Conservation (phyloP, 2,329 filamentous ascomycete species). For the Paecilomyces fulvus region DNA sequence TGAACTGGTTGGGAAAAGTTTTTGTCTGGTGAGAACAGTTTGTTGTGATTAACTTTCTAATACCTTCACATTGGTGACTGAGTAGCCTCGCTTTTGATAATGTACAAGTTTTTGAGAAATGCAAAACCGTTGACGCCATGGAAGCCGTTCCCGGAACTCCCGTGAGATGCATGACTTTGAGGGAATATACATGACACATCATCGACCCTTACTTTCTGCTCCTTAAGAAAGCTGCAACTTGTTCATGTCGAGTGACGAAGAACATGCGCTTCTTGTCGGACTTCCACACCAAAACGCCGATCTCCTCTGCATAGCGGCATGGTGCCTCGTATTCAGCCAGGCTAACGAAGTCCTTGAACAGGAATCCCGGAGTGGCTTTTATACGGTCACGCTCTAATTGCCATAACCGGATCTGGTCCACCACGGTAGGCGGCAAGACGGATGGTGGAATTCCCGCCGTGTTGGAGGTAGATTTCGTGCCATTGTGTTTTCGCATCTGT, state of each 20-base stretch:
- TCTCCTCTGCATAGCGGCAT: conserved; percentile 66
- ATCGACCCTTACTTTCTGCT: conserved; percentile 39
- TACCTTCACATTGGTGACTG: neutral
- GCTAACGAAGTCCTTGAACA: conserved; percentile 81
- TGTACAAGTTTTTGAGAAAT: neutral
- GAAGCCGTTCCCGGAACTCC: neutral
- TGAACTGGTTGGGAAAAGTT: neutral
- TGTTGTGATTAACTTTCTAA: neutral
- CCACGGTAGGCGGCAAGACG: conserved; percentile 85
- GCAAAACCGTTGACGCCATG: neutral
- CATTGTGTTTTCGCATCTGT: conserved; percentile 65
- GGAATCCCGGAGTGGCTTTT: conserved; percentile 70
- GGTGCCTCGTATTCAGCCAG: conserved; percentile 52
- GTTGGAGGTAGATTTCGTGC: conserved; percentile 30
- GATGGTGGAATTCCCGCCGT: conserved; percentile 40
- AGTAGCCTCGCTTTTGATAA: conserved; percentile 1
- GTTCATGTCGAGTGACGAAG: conserved; percentile 86
- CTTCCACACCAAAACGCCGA: conserved; percentile 83
- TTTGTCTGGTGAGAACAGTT: neutral
- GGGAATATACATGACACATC: neutral
- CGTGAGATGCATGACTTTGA: neutral
- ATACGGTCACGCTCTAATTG: conserved; percentile 95
- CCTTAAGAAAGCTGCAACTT: conserved; percentile 72
- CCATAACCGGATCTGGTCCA: conserved; percentile 96
- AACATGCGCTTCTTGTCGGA: conserved; percentile 74